Evolutionary conservation across 257 asterid species (phyloP).

Genomic region (Fraxinus quadrangulata): DNA sequence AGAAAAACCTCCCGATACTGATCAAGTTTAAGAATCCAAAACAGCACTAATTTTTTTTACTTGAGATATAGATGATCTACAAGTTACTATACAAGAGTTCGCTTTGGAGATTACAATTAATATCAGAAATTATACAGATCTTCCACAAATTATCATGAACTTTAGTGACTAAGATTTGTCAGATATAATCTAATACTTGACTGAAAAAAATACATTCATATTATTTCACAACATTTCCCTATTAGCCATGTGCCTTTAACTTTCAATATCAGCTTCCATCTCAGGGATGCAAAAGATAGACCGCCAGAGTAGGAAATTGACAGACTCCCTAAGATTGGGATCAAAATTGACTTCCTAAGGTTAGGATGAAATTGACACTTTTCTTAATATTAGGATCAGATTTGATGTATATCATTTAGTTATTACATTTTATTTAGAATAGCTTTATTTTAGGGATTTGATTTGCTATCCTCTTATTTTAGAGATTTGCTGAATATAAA

Average conservation of each 20-base stretch:
- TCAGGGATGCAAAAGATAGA: background rate
- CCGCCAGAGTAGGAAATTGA: background rate
- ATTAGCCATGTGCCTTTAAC: background rate
- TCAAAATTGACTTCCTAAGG: background rate
- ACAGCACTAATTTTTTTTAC: background rate
- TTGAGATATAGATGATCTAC: background rate
- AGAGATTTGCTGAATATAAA: background rate
- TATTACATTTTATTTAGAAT: background rate
- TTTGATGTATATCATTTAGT: background rate
- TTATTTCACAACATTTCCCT: slow-evolving; percentile 5
- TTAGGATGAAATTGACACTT: background rate
- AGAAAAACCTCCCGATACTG: background rate
- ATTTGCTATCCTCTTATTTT: background rate
- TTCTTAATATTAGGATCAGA: background rate
- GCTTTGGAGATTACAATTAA: background rate
- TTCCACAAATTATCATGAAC: slow-evolving; percentile 12
- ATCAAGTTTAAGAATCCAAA: background rate
- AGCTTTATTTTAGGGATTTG: background rate
- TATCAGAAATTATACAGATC: background rate
- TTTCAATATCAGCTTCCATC: slow-evolving; percentile 8
- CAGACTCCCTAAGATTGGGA: background rate
- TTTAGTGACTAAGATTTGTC: background rate
- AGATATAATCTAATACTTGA: background rate
- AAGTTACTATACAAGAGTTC: background rate
- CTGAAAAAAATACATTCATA: background rate